Evolutionary conservation across 129 eudicot genomes (phyloP).

Genomic region (Chrysanthemum lavandulifolium): DNA sequence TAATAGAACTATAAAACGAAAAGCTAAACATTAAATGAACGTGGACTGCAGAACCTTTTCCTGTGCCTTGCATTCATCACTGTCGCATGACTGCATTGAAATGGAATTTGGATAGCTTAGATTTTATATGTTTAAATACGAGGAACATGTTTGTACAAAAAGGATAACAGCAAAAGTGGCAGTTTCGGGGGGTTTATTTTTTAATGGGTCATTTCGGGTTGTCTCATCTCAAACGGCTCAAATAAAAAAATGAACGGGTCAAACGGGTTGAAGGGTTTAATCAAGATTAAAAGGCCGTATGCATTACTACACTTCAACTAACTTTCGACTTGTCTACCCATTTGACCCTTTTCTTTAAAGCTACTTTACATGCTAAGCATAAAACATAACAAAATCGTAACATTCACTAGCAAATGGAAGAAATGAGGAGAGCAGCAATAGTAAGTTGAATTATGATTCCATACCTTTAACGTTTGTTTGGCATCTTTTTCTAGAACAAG

Average conservation of each 20-base stretch:
- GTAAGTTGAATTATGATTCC: not conserved
- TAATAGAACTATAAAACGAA: not conserved
- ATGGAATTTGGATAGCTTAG: no score
- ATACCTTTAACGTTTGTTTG: slow-evolving; percentile 62
- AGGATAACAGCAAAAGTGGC: not conserved
- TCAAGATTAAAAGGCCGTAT: no score
- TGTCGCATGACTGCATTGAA: slow-evolving; percentile 87
- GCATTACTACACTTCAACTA: no score
- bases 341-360: no score
- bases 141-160: not conserved
- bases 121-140: not conserved
- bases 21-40: slow-evolving; percentile 11
- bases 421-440: not conserved
- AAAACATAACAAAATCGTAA: no score
- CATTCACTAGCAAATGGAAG: no score
- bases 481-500: slow-evolving; percentile 82
- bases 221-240: not conserved
- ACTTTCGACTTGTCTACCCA: no score
- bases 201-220: not conserved
- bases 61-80: slow-evolving; percentile 87
- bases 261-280: no score
- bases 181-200: not conserved
- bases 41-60: slow-evolving; percentile 47
- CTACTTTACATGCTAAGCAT: no score
- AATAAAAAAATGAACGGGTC: no score